Percentiles rank a stretch among this genome's conserved stretches.
Conservation (phyloP, 441 rosid genomes). For the Brassica hybrid region DNA sequence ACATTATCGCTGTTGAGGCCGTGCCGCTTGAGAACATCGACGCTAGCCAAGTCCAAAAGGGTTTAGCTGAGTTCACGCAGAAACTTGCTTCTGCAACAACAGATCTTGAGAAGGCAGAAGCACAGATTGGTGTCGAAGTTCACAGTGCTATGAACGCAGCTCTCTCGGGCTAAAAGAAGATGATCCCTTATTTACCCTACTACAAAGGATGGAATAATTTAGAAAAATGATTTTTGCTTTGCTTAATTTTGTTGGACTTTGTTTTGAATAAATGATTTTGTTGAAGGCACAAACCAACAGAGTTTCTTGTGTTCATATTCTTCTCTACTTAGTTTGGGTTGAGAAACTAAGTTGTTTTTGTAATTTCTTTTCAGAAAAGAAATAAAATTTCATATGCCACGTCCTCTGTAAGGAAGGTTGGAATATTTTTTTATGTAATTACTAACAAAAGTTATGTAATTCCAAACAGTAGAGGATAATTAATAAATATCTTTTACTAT, state of each 20-base stretch:
- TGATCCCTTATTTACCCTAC: not conserved
- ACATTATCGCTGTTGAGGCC: conserved; percentile 76
- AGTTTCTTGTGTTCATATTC: conserved; percentile 28
- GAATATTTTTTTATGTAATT: too few species aligned
- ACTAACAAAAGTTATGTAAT: not conserved
- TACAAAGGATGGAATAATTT: conserved; percentile 22
- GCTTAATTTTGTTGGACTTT: conserved; percentile 23
- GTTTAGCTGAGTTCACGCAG: conserved; percentile 81
- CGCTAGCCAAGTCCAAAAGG: conserved; percentile 76
- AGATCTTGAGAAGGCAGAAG: conserved; percentile 87
- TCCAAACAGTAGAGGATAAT: not conserved
- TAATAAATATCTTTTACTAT: not conserved
- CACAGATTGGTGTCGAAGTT: conserved; percentile 87
- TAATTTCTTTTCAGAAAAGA: too few species aligned
- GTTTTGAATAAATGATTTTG: conserved; percentile 40
- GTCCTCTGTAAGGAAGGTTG: too few species aligned
- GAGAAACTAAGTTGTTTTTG: not conserved
- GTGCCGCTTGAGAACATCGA: conserved; percentile 77
- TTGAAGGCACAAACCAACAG: conserved; percentile 21
- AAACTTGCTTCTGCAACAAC: conserved; percentile 80
- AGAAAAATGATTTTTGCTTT: conserved; percentile 7
- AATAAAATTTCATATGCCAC: too few species aligned
- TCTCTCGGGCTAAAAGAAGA: conserved; percentile 61
- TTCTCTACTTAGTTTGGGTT: conserved; percentile 11
- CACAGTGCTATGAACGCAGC: conserved; percentile 84